Conservation (phyloP, 257 asterid species). For the Craterostigma plantagineum region DNA sequence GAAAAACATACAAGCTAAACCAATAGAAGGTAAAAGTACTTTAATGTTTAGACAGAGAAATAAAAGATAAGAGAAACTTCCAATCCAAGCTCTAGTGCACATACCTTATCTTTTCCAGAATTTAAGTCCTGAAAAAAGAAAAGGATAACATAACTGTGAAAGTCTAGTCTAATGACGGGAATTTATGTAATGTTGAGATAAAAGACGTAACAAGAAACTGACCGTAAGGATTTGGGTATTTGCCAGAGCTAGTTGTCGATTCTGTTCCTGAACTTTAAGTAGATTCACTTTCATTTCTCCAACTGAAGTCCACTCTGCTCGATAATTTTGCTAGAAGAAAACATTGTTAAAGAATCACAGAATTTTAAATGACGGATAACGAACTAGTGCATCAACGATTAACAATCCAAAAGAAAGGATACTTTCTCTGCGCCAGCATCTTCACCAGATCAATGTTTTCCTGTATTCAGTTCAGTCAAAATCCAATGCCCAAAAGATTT, state of each 20-base stretch:
- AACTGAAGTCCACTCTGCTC: conserved; percentile 2
- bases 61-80: background rate
- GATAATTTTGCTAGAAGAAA: conserved; percentile 31
- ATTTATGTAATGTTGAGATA: too few species aligned
- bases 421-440: conserved; percentile 57
- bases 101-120: background rate
- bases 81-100: conserved; percentile 10
- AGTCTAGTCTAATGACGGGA: background rate
- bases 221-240: conserved; percentile 9
- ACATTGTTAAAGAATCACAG: conserved; percentile 16
- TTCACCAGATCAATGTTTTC: conserved; percentile 36
- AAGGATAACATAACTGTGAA: conserved; percentile 6
- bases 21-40: background rate
- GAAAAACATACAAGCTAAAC: background rate
- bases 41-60: conserved; percentile 1
- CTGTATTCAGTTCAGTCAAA: conserved; percentile 20
- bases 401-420: conserved; percentile 23
- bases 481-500: conserved; percentile 3
- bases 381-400: conserved; percentile 1
- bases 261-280: too few species aligned
- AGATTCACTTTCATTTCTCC: background rate
- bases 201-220: conserved; percentile 13
- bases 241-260: too few species aligned
- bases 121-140: conserved; percentile 13
- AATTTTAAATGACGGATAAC: background rate